Conservation (phyloP, 805 yeast genomes). For the Saccharomyces paradoxus region DNA sequence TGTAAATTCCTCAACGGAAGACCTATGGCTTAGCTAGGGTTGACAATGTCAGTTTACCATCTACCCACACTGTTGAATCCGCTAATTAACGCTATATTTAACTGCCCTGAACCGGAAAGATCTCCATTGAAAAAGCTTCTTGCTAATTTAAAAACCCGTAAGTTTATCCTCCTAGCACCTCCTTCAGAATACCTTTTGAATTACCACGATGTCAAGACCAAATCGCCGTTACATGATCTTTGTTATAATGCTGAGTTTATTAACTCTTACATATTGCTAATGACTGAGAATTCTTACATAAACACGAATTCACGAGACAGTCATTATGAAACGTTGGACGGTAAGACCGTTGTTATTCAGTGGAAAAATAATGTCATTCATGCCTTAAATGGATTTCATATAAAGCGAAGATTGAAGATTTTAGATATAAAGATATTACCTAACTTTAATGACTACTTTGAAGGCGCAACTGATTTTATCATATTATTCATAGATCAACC, state of each 20-base stretch:
- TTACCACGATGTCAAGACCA: slow-evolving; percentile 33
- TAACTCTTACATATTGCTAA: slow-evolving; percentile 50
- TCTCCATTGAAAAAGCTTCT: slow-evolving; percentile 43
- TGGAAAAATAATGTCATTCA: slow-evolving; percentile 42
- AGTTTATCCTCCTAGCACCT: slow-evolving; percentile 60
- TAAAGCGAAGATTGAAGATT: slow-evolving; percentile 38
- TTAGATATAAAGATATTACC: slow-evolving; percentile 39
- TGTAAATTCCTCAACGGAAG: background rate
- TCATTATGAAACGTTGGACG: slow-evolving; percentile 46
- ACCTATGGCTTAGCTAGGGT: slow-evolving; percentile 10
- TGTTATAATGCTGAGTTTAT: slow-evolving; percentile 56
- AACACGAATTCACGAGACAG: background rate
- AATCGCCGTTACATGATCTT: slow-evolving; percentile 38
- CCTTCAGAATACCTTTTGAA: slow-evolving; percentile 40
- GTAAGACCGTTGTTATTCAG: slow-evolving; percentile 45
- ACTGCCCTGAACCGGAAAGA: slow-evolving; percentile 47
- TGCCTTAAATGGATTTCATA: slow-evolving; percentile 52
- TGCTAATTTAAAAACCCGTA: slow-evolving; percentile 38
- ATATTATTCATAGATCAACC: slow-evolving; percentile 52
- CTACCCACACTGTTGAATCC: slow-evolving; percentile 56
- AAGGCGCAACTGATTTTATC: slow-evolving; percentile 48
- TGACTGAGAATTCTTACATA: slow-evolving; percentile 21
- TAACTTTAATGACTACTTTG: slow-evolving; percentile 52
- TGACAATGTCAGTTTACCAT: slow-evolving; percentile 28
- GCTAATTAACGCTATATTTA: slow-evolving; percentile 54